phyloP scores from a whole-genome alignment of 2,329 filamentous ascomycete genomes.

The Arthroderma sp. region DNA sequence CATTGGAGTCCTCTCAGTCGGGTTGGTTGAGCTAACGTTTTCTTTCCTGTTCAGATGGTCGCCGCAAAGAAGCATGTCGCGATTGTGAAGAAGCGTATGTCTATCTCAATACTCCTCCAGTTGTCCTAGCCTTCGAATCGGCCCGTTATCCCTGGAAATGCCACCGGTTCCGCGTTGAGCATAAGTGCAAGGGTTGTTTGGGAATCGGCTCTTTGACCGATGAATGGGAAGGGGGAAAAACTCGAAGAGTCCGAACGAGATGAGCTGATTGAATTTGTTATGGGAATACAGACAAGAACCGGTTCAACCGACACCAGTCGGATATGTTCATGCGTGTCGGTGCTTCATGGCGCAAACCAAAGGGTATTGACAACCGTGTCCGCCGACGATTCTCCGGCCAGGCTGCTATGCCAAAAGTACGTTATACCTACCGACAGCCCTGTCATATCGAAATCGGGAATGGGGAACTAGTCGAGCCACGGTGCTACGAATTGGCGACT shows the following conservation, averaged over 20 bases:
- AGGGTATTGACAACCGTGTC: slow-evolving; percentile 99
- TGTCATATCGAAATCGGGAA: background rate
- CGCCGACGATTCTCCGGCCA: slow-evolving; percentile 94
- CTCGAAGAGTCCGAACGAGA: background rate
- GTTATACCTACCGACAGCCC: slow-evolving; percentile 29
- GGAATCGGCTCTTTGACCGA: background rate
- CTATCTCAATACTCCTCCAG: slow-evolving; percentile 14
- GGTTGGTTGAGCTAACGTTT: slow-evolving; percentile 6
- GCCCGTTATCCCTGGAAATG: background rate
- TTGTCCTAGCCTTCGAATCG: background rate
- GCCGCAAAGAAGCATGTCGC: slow-evolving; percentile 98
- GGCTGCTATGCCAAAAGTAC: slow-evolving; percentile 95
- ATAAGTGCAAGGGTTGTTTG: background rate
- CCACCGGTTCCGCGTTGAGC: background rate
- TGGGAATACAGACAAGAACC: slow-evolving; percentile 61
- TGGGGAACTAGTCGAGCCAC: background rate
- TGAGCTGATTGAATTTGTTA: slow-evolving; percentile 23
- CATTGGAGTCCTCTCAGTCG: background rate
- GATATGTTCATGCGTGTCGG: slow-evolving; percentile 91
- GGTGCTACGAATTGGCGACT: background rate
- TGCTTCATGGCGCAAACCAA: slow-evolving; percentile 94
- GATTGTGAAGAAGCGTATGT: slow-evolving; percentile 99
- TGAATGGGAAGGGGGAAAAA: background rate
- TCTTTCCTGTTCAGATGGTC: slow-evolving; percentile 59
- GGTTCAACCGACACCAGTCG: slow-evolving; percentile 94